A percentile compares a stretch with the other conserved stretches of the same genome.
Evolutionary conservation across 1,139 yeast species (phyloP).

Genomic region (Blastobotrys malaysiensis): DNA sequence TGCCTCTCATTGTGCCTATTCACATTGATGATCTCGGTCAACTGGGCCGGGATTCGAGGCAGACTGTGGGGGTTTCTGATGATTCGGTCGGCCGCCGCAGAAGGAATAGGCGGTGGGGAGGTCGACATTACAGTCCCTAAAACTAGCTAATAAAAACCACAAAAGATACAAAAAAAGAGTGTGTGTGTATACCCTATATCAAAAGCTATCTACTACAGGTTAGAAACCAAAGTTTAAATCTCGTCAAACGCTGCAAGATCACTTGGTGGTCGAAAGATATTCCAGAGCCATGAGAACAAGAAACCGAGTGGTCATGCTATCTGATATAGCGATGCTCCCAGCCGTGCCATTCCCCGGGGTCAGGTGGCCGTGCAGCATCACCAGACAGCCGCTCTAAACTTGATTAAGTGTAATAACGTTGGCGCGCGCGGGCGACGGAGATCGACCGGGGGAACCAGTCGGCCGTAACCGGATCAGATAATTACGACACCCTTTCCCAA

Average conservation of each 20-base stretch:
- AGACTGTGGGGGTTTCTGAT: constrained; percentile 27
- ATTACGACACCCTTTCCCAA: neutral
- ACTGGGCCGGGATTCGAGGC: constrained; percentile 24
- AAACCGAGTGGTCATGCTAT: neutral
- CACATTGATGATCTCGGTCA: constrained; percentile 20
- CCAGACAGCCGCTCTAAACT: neutral
- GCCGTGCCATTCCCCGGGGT: neutral
- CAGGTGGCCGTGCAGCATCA: neutral
- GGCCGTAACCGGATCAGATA: neutral
- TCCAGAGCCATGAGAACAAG: neutral
- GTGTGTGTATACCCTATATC: neutral
- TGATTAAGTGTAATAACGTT: neutral
- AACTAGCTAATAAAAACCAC: neutral
- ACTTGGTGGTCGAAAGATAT: neutral
- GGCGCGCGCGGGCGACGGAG: neutral
- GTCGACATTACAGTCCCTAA: neutral
- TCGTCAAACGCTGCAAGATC: neutral
- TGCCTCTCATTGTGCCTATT: constrained; percentile 23
- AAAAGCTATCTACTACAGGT: neutral
- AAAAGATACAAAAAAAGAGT: neutral
- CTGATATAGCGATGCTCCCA: neutral
- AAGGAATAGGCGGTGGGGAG: constrained; percentile 21
- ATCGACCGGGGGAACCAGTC: neutral
- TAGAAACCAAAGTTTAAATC: neutral
- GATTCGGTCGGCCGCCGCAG: constrained; percentile 26